Evolutionary conservation across 306 rosid genomes (phyloP).

Genomic region (Rubus idaeus): DNA sequence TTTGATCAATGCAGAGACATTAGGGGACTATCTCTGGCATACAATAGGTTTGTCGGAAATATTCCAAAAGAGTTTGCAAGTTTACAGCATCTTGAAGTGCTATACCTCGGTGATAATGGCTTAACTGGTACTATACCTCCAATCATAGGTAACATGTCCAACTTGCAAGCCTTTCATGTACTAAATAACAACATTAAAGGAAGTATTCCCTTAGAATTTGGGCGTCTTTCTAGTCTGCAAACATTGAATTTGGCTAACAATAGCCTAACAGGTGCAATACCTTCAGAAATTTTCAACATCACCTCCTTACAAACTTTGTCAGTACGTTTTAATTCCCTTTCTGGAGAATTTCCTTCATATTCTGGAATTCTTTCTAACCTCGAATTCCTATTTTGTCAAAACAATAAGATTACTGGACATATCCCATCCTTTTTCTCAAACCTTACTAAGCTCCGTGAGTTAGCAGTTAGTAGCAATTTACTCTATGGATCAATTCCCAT

Average conservation of each 20-base stretch:
- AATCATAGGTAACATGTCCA: background rate
- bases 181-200: background rate
- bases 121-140: conserved; percentile 12
- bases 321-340: background rate
- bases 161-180: background rate
- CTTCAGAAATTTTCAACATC: background rate
- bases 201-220: background rate
- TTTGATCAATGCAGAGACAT: background rate
- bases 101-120: background rate
- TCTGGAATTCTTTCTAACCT: background rate
- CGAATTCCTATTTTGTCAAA: background rate
- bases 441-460: background rate
- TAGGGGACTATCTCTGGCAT: background rate
- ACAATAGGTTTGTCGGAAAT: conserved; percentile 10
- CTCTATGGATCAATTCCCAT: background rate
- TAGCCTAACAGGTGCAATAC: background rate
- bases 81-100: background rate
- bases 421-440: background rate
- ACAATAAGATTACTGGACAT: background rate
- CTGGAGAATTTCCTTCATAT: background rate
- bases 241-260: background rate
- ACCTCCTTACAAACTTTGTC: background rate
- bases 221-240: background rate
- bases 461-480: background rate
- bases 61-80: conserved; percentile 4